Base-by-base conservation (phyloP, 2,329 filamentous ascomycete genomes). In the Ascochyta fabae region DNA sequence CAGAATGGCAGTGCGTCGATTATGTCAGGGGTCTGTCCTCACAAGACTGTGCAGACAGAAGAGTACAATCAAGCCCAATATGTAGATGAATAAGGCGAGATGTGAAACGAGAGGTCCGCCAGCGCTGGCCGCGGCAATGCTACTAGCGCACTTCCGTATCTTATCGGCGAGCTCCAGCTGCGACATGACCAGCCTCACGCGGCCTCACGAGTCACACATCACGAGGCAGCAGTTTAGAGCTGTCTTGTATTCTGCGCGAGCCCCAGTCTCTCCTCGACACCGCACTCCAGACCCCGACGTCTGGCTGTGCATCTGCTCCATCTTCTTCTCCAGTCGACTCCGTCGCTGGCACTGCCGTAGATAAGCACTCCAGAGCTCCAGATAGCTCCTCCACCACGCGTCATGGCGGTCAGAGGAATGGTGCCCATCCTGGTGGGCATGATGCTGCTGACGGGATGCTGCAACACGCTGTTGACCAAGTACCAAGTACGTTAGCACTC, bases 381-480 rank as follows among this genome's bases (percentile, higher is more conserved):
- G 24, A 27, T 27, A 33, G 51, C 58, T 48, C 55, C 19, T 38
- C 42, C 39, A 19, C 16, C 29, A 53, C 50, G 43, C 65, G 66
- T 56, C 65, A 96, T 96, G 90, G 84, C 89, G 65, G 82, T 84
- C 64, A 86, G 85, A 74, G 85, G 85, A 34, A 74, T 92, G 51
- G 85, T 98, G 57, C 92, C 92, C 34, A 84, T 97, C 71, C 83
- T 98, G 61, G 92, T 98, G 76, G 89, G 84, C 68, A 96, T 97
- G 91, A 98, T 98, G 94, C 83, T 98, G 72, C 79, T 96, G 73
- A 97, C 94, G 23, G 94, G 94, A 60, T 92, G 96, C 59, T 96
- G 92, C 83, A 99, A 99, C 76, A 99, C 95, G 1, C 86, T 99
- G 59, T 83, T 99, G 70, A 97, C 94, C 66, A 99, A 99, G 75